Percentiles rank a stretch among this genome's conserved stretches.
phyloP scores from a whole-genome alignment of 345 rosid genomes.

The Cardamine resedifolia region DNA sequence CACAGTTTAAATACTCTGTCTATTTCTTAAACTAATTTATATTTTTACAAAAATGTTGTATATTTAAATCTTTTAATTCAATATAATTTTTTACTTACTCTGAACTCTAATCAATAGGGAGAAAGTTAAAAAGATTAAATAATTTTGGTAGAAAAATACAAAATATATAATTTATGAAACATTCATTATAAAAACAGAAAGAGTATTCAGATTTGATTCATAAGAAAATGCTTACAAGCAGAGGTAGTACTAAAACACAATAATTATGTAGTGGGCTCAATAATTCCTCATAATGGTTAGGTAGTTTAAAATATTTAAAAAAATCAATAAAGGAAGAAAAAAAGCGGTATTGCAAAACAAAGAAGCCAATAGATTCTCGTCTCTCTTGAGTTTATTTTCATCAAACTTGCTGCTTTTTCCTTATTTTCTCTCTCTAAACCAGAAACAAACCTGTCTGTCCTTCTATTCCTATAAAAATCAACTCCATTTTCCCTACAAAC shows the following conservation, averaged over 20 bases:
- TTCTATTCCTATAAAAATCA: constrained; percentile 29
- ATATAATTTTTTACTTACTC: neutral
- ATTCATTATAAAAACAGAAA: neutral
- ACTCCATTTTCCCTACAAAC: constrained; percentile 19
- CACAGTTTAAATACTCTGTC: neutral
- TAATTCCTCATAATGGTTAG: constrained; percentile 29
- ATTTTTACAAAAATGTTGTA: neutral
- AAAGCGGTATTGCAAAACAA: constrained; percentile 32
- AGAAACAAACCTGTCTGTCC: constrained; percentile 28
- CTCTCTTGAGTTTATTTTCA: constrained; percentile 2
- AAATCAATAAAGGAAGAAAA: constrained; percentile 22
- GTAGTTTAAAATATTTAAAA: constrained; percentile 16
- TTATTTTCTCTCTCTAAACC: constrained; percentile 27
- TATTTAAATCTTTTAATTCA: too few relatives aligned
- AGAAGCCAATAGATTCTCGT: constrained; percentile 38
- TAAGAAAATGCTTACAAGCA: neutral
- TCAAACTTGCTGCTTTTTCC: constrained; percentile 31
- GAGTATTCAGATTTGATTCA: neutral
- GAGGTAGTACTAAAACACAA: constrained; percentile 2
- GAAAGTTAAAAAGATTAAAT: neutral
- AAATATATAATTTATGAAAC: neutral
- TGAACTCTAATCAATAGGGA: neutral
- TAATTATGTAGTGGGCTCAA: constrained; percentile 26
- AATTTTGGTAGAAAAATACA: neutral
- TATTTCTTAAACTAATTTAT: neutral